Evolutionary conservation across 2,329 filamentous ascomycete species (phyloP), one percentile per base, ranked within the genome.

Genomic region (Cylindrodendrum hubeiense): DNA sequence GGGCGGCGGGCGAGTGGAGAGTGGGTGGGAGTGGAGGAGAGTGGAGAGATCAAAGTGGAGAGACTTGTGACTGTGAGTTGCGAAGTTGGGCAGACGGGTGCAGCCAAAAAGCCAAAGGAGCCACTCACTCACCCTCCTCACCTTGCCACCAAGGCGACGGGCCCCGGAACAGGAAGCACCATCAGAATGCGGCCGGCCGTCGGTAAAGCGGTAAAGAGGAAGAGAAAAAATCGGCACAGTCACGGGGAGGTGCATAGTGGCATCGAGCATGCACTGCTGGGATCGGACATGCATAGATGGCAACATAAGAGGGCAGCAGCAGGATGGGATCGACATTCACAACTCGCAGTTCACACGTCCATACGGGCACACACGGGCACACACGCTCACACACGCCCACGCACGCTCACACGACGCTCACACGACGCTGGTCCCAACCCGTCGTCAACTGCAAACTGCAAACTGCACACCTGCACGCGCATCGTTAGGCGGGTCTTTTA

Each of bases 1-100:
- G 30, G 57, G 13, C 34, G 37, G 46, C 52, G 63, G 63, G 56
- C 51, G 39, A 52, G 63, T 61, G 63, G 63, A 52, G 63, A 47
- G 58, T 54, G 56, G 43, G n/a, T 24, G 17, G 17, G 39, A 56
- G 28, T 44, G 47, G 47, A 58, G 60, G 53, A 63, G 53, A 53
- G 44, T 47, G 44, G 44, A 47, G 44, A 47, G 60, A 62, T 61
- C 51, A 55, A 55, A 43, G 59, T 61, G 60, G 60, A 58, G 53
- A 52, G 53, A 58, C n/a, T 17, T 43, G 56, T 59, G 56, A 59
- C 49, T 60, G 39, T 46, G 53, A 54, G 24, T 19, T 13, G 9
- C n/a, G 57, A 44, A 57, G 30, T 57, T 49, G 37, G 44, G 17
- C 37, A 7, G n/a, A 39, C 8, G 15, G 15, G 15, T 8, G 28